Percentiles rank a stretch among this genome's conserved stretches.
Conservation (phyloP, 805 yeast genomes). For the Cyberlindnera subsufficiens region DNA sequence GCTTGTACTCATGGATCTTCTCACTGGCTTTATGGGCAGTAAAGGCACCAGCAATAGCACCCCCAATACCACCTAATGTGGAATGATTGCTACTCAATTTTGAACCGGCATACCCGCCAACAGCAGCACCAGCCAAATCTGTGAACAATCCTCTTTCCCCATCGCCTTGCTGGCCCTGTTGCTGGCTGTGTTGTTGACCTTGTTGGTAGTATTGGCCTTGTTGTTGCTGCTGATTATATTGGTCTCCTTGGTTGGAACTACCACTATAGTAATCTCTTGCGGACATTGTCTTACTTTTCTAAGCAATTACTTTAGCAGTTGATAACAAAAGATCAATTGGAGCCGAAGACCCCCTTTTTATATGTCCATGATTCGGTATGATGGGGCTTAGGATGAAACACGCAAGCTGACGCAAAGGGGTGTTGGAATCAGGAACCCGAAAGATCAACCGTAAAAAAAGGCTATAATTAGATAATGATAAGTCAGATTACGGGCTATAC, state of each 20-base stretch:
- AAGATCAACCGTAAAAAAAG: too few relatives aligned
- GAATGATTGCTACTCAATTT: conserved; percentile 32
- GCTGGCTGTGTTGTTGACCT: conserved; percentile 18
- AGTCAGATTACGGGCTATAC: neutral
- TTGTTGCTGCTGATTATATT: neutral
- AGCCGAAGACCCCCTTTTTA: too few relatives aligned
- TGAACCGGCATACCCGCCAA: conserved; percentile 48
- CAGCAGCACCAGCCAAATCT: conserved; percentile 44
- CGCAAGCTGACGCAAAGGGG: too few relatives aligned
- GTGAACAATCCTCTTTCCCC: conserved; percentile 38
- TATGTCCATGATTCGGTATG: too few relatives aligned
- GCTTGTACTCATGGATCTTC: conserved; percentile 25
- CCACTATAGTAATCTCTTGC: conserved; percentile 45
- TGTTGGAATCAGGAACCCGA: too few relatives aligned
- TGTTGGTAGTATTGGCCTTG: conserved; percentile 33
- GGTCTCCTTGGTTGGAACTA: neutral
- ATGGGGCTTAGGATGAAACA: too few relatives aligned
- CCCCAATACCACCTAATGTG: conserved; percentile 40
- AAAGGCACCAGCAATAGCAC: conserved; percentile 52
- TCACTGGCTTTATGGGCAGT: conserved; percentile 46
- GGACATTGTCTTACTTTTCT: conserved; percentile 33
- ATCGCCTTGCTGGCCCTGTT: conserved; percentile 3
- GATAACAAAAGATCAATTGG: too few relatives aligned
- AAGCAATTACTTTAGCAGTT: neutral
- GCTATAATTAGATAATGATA: too few relatives aligned